Evolutionary conservation across 1,284 basidiomycete species (phyloP), one percentile per base, ranked within the genome.

Genomic region (Cystobasidium slooffiae): DNA sequence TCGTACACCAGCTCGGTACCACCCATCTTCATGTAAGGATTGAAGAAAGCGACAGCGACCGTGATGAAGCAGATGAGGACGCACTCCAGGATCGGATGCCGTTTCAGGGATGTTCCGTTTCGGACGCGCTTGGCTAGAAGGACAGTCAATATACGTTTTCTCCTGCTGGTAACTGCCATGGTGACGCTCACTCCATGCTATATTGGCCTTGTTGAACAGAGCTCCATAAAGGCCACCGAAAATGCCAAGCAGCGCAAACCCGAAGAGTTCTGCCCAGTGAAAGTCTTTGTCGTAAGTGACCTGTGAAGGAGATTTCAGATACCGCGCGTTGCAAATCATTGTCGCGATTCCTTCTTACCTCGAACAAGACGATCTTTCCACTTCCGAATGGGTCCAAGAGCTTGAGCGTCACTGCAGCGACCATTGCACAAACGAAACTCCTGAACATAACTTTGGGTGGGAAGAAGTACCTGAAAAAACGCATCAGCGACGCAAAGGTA

Each of bases 151-250:
- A 22, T n/a, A 22, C 18, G 20, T 9, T 3, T 10, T 37, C 20
- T 39, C 14, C 16, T 10, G 22, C n/a, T 24, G 41, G 10, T 6
- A 43, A 16, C 1, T 18, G 47, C 39, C 55, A 37, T n/a, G 16
- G 31, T 14, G 39, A 97, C 87, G 78, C 72, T 88, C 88, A 76
- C 88, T 89, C 95, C 95, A 99, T 55, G 88, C 87, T 79, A 91
- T 89, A 83, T 98, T 98, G 72, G 95, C 84, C 79, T 92, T 93
- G 20, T 93, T 94, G 84, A 98, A 97, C 78, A 90, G 90, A 16
- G 94, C 96, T 7, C 96, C 96, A 80, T 96, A 98, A 18, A 97
- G 82, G 10, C 95, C 96, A 20, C 94, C 94, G 77, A 96, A 88
- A 46, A 94, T 85, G 8, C 95, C 95, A 14, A 98, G 86, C 43